Base-by-base conservation (phyloP, 2,329 filamentous ascomycete genomes). In the Venturiaceae sp. region DNA sequence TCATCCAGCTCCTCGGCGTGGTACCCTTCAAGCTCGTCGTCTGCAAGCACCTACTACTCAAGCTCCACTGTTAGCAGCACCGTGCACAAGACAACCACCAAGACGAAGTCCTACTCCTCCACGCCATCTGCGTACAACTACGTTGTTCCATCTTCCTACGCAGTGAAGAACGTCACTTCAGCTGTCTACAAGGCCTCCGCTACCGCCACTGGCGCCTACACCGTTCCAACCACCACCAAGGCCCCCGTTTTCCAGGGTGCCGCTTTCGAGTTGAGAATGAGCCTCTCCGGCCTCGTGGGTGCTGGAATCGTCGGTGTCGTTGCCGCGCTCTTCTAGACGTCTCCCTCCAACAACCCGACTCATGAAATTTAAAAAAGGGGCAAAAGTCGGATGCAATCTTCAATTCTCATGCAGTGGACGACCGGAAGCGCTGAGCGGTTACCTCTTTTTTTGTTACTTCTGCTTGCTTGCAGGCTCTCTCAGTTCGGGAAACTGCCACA, bases 1-100 rank as follows among this genome's bases (percentile, higher is more conserved):
- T 44, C 60, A 19, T 23, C 32, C 32, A 47, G 36, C 60, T 57
- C 57, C 28, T 34, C 41, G 41, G 32, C 50, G 39, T 13, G 11
- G 5, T 16, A n/a, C 13, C 39, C 33, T 9, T 37, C 33, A 28
- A 37, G 26, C 32, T 23, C 34, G 16, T 30, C 53, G 23, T 26
- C 32, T 2, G 11, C 11, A 9, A 55, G 19, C 53, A 14, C 33
- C 33, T 5, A 9, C 36, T 19, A 8, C 53, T n/a, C 53, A 28
- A 34, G 21, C 30, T 32, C 53, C 32, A n/a, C 53, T 8, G 19
- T n/a, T 7, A 21, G 36, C 34, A 28, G 33, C 16, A 34, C 36
- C 33, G 21, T 11, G 44, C 44, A 11, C 53, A 23, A 39, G 19
- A 23, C 14, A 26, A 23, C 44, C 23, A 19, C 21, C 9, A 50